Evolutionary conservation across 371 early-diverging fungal genomes (phyloP).

Genomic region (Phascolomyces articulosus): DNA sequence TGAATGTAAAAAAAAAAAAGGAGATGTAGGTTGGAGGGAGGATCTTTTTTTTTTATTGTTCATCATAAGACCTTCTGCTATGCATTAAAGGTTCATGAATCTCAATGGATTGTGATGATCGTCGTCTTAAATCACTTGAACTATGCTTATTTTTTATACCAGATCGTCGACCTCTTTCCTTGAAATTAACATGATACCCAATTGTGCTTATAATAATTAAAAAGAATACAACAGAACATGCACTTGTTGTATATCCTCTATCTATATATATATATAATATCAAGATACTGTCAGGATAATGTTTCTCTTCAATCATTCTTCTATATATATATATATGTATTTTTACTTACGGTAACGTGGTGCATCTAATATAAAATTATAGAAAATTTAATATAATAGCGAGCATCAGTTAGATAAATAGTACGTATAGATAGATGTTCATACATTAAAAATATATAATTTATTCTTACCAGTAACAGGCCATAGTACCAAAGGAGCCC

Average conservation of each 20-base stretch:
- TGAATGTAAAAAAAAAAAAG: background rate
- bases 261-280: conserved; percentile 18
- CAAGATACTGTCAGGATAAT: background rate
- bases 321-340: too few species aligned
- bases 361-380: background rate
- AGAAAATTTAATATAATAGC: background rate
- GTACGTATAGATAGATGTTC: background rate
- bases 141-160: background rate
- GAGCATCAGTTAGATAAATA: too few species aligned
- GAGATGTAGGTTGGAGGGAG: background rate
- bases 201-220: conserved; percentile 10
- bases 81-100: background rate
- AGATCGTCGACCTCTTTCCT: background rate
- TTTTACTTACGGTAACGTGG: conserved; percentile 2
- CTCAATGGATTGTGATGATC: background rate
- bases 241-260: conserved; percentile 29
- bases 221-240: conserved; percentile 20
- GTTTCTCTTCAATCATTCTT: background rate
- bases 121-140: background rate
- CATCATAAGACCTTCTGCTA: background rate
- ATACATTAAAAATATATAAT: background rate
- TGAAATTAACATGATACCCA: conserved; percentile 6
- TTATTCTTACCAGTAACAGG: conserved; percentile 43
- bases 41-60: background rate
- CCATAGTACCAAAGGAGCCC: conserved; percentile 50